phyloP scores from a whole-genome alignment of 2,329 filamentous ascomycete species.

The Phyllosticta citribraziliensis region DNA sequence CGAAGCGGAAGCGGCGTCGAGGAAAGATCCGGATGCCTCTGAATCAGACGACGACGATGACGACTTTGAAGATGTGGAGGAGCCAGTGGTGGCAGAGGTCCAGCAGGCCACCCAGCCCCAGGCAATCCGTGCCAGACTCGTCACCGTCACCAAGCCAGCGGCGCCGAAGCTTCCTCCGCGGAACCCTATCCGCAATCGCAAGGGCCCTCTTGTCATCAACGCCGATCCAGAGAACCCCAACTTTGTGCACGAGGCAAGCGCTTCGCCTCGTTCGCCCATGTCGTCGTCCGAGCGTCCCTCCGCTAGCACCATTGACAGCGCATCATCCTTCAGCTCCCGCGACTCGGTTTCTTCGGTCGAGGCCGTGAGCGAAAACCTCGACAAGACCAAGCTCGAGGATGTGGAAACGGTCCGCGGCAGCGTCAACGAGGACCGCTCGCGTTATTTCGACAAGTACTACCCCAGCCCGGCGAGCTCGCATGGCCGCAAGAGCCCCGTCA shows the following conservation, averaged over 20 bases:
- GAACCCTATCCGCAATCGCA: slow-evolving; percentile 51
- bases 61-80: slow-evolving; percentile 40
- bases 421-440: background rate
- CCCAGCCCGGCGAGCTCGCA: background rate
- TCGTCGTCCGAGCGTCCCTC: slow-evolving; percentile 8
- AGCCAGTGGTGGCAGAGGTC: slow-evolving; percentile 61
- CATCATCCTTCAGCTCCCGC: slow-evolving; percentile 23
- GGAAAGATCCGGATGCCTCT: background rate
- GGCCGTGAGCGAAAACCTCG: slow-evolving; percentile 12
- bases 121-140: slow-evolving; percentile 66
- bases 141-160: slow-evolving; percentile 73
- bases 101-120: slow-evolving; percentile 54
- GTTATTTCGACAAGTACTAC: background rate
- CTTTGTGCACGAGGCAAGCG: slow-evolving; percentile 15
- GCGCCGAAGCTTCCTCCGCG: slow-evolving; percentile 69
- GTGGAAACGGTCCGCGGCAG: slow-evolving; percentile 8
- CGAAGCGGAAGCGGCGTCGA: background rate
- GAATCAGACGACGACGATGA: slow-evolving; percentile 10
- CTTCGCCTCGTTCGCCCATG: slow-evolving; percentile 24
- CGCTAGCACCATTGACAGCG: slow-evolving; percentile 17
- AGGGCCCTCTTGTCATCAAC: slow-evolving; percentile 23
- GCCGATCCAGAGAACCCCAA: slow-evolving; percentile 1
- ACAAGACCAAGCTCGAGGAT: background rate
- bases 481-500: background rate
- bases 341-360: slow-evolving; percentile 24